Base-by-base conservation (phyloP, 1,284 basidiomycete genomes). In the Microstroma glucosiphilum region DNA sequence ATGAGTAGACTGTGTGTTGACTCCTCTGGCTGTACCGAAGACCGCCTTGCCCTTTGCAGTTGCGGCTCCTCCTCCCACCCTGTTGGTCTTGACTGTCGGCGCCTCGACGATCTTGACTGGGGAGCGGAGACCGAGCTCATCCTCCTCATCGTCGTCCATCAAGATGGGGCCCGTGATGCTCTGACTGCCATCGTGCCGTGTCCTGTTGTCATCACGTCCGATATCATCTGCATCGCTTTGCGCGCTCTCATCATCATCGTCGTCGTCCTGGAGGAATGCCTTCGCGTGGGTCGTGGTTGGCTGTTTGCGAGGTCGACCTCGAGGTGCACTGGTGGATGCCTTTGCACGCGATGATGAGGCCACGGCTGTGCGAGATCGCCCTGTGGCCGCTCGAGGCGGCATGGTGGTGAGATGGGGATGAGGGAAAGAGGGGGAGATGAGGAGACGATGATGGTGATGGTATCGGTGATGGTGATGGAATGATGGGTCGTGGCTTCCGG, bases 121-220 rank as follows among this genome's bases (percentile, higher is more conserved):
- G 21, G 51, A 54, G 6, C 51, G n/a, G 8, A 54, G 25, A 15
- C 21, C 51, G 21, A 54, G 19, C 21, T 54, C 51, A 25, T 54
- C 51, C 19, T 54, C 51, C 21, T 54, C 51, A 25, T 54, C 51
- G 21, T 54, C 51, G 51, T 54, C 51, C 51, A 54, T 21, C 13
- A 54, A 23, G 51, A 54, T 2, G 13, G 51, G 51, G 6, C 25
- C 25, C 19, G 51, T 8, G 23, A 48, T 48, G 46, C 46, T 23
- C 46, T 48, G n/a, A 48, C 46, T 48, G 46, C 23, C 46, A 23
- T 23, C 46, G 11, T 48, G 46, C 23, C 46, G 46, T 12, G 46
- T 12, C n/a, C n/a, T n/a, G 12, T 48, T 12, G 23, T 48, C 46
- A n/a, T 48, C 4, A 23, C n/a, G n/a, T n/a, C n/a, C n/a, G n/a